These are phyloP conservation scores for Curvularia sp. DNA, from an alignment of 2,329 filamentous ascomycete genomes.

Conservation along the genomic window DNA sequence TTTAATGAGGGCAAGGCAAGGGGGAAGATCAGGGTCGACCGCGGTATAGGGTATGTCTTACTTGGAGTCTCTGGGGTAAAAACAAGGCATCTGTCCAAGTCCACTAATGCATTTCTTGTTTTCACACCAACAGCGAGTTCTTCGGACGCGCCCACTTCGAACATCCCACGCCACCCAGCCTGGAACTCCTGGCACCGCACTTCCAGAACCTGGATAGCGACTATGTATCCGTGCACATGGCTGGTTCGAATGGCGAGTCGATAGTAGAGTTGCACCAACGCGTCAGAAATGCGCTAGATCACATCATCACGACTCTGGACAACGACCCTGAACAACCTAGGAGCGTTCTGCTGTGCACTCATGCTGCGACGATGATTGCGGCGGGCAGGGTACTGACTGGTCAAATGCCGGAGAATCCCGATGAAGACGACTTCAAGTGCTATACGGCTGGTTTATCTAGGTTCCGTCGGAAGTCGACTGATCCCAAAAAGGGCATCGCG, in stretches of 20 bases:
- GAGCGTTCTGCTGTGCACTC: conserved; percentile 81
- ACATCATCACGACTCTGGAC: conserved; percentile 77
- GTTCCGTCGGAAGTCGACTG: conserved; percentile 61
- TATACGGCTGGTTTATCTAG: conserved; percentile 83
- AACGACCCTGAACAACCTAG: conserved; percentile 66
- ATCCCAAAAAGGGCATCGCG: conserved; percentile 65
- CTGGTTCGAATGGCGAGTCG: conserved; percentile 77
- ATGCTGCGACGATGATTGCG: conserved; percentile 89
- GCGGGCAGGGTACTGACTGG: conserved; percentile 85
- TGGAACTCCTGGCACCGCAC: conserved; percentile 71
- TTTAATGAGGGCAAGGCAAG: conserved; percentile 40
- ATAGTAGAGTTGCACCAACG: conserved; percentile 82
- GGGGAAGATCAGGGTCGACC: conserved; percentile 59
- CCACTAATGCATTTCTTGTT: neutral
- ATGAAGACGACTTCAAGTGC: conserved; percentile 80
- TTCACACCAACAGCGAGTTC: conserved; percentile 67
- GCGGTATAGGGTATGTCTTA: conserved; percentile 58
- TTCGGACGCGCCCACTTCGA: conserved; percentile 86
- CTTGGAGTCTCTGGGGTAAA: neutral
- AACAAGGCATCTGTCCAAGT: neutral
- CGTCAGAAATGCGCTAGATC: conserved; percentile 71
- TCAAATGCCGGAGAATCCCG: conserved; percentile 71
- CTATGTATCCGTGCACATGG: conserved; percentile 70
- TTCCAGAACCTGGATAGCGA: conserved; percentile 62
- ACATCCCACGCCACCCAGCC: conserved; percentile 78